These are phyloP conservation scores for Tirmania nivea DNA, from an alignment of 495 filamentous ascomycete species.

Conservation along the genomic window DNA sequence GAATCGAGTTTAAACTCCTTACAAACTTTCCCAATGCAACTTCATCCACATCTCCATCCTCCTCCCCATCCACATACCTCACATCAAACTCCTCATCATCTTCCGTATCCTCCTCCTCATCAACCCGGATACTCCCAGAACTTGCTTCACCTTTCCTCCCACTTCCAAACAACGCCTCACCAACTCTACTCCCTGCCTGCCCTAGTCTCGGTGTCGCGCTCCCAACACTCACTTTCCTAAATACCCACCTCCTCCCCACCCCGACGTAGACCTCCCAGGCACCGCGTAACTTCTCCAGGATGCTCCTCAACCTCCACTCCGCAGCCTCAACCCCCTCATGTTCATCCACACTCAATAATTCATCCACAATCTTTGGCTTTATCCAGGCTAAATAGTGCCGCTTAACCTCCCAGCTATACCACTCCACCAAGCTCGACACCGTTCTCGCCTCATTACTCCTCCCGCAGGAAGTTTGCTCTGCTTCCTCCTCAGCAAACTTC, in stretches of 20 bases:
- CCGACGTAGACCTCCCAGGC: background rate
- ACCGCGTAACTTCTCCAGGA: background rate
- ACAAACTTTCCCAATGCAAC: conserved; percentile 9
- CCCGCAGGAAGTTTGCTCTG: background rate
- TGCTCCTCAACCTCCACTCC: background rate
- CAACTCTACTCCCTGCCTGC: background rate
- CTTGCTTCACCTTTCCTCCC: background rate
- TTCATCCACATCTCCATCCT: conserved; percentile 12
- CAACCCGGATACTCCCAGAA: conserved; percentile 1
- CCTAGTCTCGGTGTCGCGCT: background rate
- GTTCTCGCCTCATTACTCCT: background rate
- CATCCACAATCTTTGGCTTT: conserved; percentile 7
- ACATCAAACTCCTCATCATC: conserved; percentile 1
- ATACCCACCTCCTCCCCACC: background rate
- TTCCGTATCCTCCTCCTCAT: conserved; percentile 7
- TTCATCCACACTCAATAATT: background rate
- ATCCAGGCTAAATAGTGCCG: conserved; percentile 17
- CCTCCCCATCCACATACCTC: background rate
- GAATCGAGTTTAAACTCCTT: conserved; percentile 14
- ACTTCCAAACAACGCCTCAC: background rate
- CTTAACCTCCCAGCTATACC: conserved; percentile 18
- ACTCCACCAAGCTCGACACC: conserved; percentile 12
- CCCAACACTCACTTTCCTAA: background rate
- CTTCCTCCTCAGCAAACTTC: background rate
- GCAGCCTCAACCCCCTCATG: background rate